A percentile compares a stretch with the other conserved stretches of the same genome.
Evolutionary conservation across 345 rosid genomes (phyloP).

Genomic region (Euphorbia peplus): DNA sequence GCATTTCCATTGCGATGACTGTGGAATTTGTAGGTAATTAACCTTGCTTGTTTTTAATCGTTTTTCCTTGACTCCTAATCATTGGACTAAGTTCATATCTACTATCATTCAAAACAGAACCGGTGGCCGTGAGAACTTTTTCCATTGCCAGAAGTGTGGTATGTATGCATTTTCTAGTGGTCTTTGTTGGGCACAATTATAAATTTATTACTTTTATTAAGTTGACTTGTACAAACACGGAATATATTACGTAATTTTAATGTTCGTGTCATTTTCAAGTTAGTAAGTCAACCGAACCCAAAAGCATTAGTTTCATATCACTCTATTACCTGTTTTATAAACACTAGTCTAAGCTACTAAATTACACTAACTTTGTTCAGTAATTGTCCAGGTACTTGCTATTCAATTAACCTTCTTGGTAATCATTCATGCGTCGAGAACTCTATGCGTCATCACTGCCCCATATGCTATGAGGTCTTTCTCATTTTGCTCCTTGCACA

Average conservation of each 20-base stretch:
- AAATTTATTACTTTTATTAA: too few relatives aligned
- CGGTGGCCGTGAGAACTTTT: constrained; percentile 80
- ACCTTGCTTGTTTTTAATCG: constrained; percentile 2
- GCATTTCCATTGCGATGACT: constrained; percentile 92
- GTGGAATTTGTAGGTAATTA: constrained; percentile 93
- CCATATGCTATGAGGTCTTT: constrained; percentile 88
- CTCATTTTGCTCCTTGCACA: too few relatives aligned
- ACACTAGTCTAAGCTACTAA: too few relatives aligned
- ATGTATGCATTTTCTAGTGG: constrained; percentile 49
- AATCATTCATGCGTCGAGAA: constrained; percentile 91
- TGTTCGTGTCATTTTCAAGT: too few relatives aligned
- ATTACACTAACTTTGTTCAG: neutral
- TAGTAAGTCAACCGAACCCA: too few relatives aligned
- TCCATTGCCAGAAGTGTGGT: constrained; percentile 96
- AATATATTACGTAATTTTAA: too few relatives aligned
- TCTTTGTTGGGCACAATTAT: too few relatives aligned
- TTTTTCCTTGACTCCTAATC: too few relatives aligned
- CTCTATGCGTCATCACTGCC: constrained; percentile 97
- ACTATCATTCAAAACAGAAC: constrained; percentile 47
- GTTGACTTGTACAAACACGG: too few relatives aligned
- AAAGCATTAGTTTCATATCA: too few relatives aligned
- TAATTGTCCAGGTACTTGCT: constrained; percentile 68
- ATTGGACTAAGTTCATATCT: neutral
- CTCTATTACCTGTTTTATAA: too few relatives aligned
- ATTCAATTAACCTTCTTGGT: constrained; percentile 49